These are phyloP conservation scores for Mesembryanthemum crystallinum DNA, from an alignment of 148 eudicot genomes.

Conservation along the genomic window DNA sequence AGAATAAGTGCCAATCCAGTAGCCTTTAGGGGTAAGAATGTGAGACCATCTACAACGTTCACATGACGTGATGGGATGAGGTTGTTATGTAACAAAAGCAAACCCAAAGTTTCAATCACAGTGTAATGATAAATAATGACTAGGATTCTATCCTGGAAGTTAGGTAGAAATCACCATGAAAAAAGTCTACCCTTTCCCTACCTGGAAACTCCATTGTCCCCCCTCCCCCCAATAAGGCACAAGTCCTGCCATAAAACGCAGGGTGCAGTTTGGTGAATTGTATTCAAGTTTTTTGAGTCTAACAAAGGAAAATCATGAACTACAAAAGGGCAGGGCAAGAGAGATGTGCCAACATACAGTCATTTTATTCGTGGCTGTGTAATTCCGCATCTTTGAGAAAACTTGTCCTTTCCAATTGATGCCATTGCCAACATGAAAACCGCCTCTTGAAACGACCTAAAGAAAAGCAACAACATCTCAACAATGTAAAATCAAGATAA, in stretches of 20 bases:
- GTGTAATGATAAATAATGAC: background rate
- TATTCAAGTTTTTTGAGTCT: background rate
- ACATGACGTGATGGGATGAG: background rate
- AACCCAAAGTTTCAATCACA: background rate
- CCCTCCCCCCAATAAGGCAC: no score
- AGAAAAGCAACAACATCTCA: background rate
- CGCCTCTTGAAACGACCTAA: conserved; percentile 98
- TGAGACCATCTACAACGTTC: background rate
- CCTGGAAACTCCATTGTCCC: background rate
- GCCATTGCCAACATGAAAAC: conserved; percentile 97
- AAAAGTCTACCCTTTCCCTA: background rate
- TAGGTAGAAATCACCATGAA: background rate
- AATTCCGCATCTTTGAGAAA: conserved; percentile 95
- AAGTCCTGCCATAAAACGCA: no score
- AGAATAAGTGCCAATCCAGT: background rate
- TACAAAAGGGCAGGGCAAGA: background rate
- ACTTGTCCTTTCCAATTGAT: conserved; percentile 99
- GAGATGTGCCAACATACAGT: conserved; percentile 54
- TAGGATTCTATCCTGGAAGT: background rate
- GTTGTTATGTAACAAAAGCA: background rate
- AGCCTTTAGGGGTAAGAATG: background rate
- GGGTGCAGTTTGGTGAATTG: no score
- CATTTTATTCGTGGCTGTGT: conserved; percentile 90
- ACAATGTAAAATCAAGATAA: background rate
- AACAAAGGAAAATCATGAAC: background rate